These are phyloP conservation scores for Sclerotinia nivalis DNA, from an alignment of 2,329 filamentous ascomycete species.

Conservation along the genomic window DNA sequence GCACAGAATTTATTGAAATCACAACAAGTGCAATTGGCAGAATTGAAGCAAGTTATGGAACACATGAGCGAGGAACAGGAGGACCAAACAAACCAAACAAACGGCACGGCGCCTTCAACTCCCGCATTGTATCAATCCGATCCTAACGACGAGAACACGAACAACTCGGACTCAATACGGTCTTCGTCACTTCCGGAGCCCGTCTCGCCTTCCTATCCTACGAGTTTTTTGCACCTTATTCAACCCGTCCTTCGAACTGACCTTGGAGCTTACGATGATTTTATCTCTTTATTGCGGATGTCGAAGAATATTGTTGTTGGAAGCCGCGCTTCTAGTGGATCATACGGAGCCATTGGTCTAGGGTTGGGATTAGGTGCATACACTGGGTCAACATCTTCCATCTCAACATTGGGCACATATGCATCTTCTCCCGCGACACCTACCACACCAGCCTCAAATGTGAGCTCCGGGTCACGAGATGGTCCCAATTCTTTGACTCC, in stretches of 20 bases:
- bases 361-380: constrained; percentile 50
- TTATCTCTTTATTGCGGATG: constrained; percentile 71
- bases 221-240: constrained; percentile 78
- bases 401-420: constrained; percentile 52
- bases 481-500: constrained; percentile 52
- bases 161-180: constrained; percentile 40
- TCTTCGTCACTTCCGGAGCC: constrained; percentile 45
- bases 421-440: constrained; percentile 60
- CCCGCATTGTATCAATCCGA: constrained; percentile 75
- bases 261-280: constrained; percentile 79
- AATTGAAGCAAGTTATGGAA: constrained; percentile 92
- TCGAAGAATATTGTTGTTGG: constrained; percentile 56
- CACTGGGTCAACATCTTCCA: constrained; percentile 58
- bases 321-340: constrained; percentile 72
- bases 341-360: constrained; percentile 58
- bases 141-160: constrained; percentile 48
- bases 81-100: constrained; percentile 66
- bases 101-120: constrained; percentile 71
- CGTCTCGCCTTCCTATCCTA: constrained; percentile 57
- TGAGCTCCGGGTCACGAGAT: constrained; percentile 48
- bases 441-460: constrained; percentile 56
- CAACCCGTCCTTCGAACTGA: constrained; percentile 83
- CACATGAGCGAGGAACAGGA: constrained; percentile 74
- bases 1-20: constrained; percentile 82
- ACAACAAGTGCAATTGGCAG: constrained; percentile 87